These are phyloP conservation scores for Jacaranda copaia DNA, from an alignment of 257 asterid species.

Conservation along the genomic window DNA sequence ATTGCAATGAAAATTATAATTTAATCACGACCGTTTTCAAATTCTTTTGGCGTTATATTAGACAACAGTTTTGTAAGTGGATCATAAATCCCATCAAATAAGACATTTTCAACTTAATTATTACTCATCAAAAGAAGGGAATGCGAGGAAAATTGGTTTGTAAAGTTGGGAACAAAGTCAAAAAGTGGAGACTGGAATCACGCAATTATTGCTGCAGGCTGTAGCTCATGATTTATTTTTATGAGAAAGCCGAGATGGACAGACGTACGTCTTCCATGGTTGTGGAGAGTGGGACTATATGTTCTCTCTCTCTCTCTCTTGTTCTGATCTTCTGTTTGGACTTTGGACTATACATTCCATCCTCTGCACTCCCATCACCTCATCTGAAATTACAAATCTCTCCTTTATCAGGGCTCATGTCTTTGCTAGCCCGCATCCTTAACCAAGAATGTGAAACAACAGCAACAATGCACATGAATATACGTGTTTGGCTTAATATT, in stretches of 20 bases:
- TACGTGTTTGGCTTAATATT: too few species aligned
- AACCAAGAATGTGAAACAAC: too few species aligned
- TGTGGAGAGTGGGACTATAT: slow-evolving; percentile 9
- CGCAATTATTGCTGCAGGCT: slow-evolving; percentile 30
- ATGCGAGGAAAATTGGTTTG: neutral
- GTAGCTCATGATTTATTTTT: neutral
- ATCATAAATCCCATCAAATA: neutral
- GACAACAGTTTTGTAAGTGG: neutral
- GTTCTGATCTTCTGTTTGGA: neutral
- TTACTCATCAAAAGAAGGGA: too few species aligned
- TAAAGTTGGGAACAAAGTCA: slow-evolving; percentile 27
- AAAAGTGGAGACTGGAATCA: slow-evolving; percentile 39
- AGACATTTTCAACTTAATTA: neutral
- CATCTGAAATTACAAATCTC: too few species aligned
- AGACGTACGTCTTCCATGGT: neutral
- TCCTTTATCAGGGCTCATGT: too few species aligned
- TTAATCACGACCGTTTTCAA: neutral
- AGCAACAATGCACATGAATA: too few species aligned
- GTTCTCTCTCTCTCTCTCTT: neutral
- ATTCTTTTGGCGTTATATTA: neutral
- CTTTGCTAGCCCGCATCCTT: too few species aligned
- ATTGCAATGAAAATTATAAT: too few species aligned
- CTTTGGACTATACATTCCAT: too few species aligned
- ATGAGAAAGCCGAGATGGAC: neutral
- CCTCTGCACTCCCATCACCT: too few species aligned